Percentiles rank a stretch among this genome's conserved stretches.
Evolutionary conservation across 164 flowering plant species (phyloP).

Genomic region (Magnolia officinalis): DNA sequence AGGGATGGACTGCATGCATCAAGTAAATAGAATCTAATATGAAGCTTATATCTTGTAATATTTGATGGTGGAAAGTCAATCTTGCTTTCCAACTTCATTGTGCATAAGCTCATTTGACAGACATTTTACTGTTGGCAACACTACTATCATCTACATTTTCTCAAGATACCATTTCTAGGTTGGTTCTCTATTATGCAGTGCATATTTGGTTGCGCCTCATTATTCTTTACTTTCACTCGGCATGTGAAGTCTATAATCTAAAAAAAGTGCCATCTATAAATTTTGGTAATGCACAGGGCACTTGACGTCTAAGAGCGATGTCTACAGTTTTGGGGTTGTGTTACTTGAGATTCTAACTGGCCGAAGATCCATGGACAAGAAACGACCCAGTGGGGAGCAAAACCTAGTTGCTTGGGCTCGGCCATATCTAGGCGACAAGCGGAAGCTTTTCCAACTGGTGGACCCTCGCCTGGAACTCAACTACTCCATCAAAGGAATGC

Average conservation of each 20-base stretch:
- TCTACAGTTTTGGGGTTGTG: slow-evolving; percentile 92
- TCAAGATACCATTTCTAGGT: too few species aligned
- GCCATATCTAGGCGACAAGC: slow-evolving; percentile 65
- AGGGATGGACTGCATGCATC: too few species aligned
- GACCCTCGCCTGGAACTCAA: slow-evolving; percentile 84
- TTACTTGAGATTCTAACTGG: slow-evolving; percentile 91
- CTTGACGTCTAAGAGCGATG: slow-evolving; percentile 90
- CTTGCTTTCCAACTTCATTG: too few species aligned
- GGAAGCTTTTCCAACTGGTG: slow-evolving; percentile 66
- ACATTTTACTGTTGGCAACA: too few species aligned
- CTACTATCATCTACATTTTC: too few species aligned
- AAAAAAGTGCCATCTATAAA: background rate
- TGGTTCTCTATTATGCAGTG: background rate
- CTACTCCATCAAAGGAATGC: slow-evolving; percentile 82
- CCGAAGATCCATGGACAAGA: slow-evolving; percentile 93
- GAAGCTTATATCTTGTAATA: too few species aligned
- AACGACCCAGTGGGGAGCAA: slow-evolving; percentile 81
- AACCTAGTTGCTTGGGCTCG: slow-evolving; percentile 87
- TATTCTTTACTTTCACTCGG: background rate
- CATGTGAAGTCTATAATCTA: background rate
- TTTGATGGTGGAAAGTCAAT: too few species aligned
- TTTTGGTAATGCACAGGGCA: slow-evolving; percentile 55
- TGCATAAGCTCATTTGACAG: too few species aligned
- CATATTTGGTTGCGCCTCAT: background rate
- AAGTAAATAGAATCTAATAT: too few species aligned